Conservation (phyloP, 73 alveolate species). For the Durusdinium trenchii region DNA sequence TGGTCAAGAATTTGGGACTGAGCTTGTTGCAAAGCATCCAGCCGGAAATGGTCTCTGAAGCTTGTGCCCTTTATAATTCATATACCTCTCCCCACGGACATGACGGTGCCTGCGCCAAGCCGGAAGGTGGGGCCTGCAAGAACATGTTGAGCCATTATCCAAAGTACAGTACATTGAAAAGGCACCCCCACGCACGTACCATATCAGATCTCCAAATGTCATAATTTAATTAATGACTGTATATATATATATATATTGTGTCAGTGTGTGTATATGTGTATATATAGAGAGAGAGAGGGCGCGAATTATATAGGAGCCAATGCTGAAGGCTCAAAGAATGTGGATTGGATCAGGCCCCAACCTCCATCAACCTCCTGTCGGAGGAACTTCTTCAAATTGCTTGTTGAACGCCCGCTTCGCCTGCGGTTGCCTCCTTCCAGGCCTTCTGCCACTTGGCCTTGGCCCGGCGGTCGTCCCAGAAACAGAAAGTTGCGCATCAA, state of each 20-base stretch:
- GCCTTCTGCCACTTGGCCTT: conserved; percentile 20
- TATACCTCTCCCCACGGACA: not conserved
- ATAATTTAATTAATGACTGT: too few species aligned
- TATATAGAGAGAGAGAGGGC: too few species aligned
- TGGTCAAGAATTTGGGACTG: not conserved
- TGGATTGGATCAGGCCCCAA: too few species aligned
- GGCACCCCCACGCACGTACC: not conserved
- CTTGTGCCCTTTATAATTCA: not conserved
- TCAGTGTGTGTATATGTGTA: too few species aligned
- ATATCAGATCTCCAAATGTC: too few species aligned
- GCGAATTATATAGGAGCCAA: too few species aligned
- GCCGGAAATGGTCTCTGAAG: not conserved
- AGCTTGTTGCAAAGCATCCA: not conserved
- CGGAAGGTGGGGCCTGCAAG: not conserved
- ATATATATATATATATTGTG: too few species aligned
- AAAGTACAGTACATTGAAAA: not conserved
- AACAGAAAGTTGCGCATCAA: too few species aligned
- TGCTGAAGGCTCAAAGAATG: too few species aligned
- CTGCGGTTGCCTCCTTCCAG: conserved; percentile 32
- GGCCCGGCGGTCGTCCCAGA: not conserved
- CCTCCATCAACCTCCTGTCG: too few species aligned
- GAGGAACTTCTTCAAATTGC: too few species aligned
- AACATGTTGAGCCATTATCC: not conserved
- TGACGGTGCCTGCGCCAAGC: conserved; percentile 27
- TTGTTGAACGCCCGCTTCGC: not conserved